phyloP scores from a whole-genome alignment of 129 eudicot genomes.

The Ambrosia trifida region DNA sequence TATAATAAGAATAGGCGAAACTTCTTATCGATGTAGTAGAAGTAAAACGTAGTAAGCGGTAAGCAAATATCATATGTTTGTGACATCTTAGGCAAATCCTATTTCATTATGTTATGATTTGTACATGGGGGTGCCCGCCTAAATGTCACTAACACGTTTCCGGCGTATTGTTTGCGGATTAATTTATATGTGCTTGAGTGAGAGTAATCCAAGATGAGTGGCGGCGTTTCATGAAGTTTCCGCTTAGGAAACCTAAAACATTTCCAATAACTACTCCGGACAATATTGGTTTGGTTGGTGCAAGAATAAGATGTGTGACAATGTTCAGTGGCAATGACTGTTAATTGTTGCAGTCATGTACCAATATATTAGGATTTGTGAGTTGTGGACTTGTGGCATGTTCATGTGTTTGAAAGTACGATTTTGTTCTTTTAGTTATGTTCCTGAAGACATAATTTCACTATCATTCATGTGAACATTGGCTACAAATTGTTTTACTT shows the following conservation, averaged over 20 bases:
- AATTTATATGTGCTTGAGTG: neutral
- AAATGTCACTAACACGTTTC: neutral
- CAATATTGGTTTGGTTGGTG: neutral
- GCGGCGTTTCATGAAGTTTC: neutral
- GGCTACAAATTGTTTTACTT: neutral
- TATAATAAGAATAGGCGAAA: neutral
- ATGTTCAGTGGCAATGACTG: too few species aligned
- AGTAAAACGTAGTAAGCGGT: too few species aligned
- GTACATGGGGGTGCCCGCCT: neutral
- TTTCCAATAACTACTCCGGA: neutral
- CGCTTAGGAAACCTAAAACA: too few species aligned
- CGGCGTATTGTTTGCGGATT: neutral
- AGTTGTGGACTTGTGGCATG: neutral
- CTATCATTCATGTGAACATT: neutral
- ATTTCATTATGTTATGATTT: too few species aligned
- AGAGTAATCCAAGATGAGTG: neutral
- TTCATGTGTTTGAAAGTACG: conserved; percentile 8
- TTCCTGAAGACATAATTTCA: neutral
- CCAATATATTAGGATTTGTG: too few species aligned
- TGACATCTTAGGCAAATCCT: too few species aligned
- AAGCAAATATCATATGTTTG: too few species aligned
- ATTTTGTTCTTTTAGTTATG: neutral
- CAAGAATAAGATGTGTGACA: neutral
- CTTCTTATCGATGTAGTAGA: too few species aligned
- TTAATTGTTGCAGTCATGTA: too few species aligned